Evolutionary conservation across 129 eudicot genomes (phyloP).

Genomic region (Calendula officinalis): DNA sequence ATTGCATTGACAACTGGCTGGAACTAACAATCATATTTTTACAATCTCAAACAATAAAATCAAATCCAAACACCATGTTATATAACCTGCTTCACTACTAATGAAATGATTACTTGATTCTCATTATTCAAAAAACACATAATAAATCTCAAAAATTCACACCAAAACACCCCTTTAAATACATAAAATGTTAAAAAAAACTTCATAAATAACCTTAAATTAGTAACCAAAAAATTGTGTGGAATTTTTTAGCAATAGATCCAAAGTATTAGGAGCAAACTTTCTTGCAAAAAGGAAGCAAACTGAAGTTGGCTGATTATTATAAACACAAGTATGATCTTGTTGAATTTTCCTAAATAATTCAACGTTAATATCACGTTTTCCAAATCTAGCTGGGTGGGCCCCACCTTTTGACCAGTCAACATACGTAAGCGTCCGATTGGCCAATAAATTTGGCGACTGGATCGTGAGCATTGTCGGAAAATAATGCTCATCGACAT

Average conservation of each 20-base stretch:
- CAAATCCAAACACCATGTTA: too few species aligned
- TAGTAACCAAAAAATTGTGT: slow-evolving; percentile 55
- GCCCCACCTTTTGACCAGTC: slow-evolving; percentile 87
- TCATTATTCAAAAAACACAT: background rate
- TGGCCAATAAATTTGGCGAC: slow-evolving; percentile 53
- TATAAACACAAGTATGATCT: slow-evolving; percentile 44
- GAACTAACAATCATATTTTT: too few species aligned
- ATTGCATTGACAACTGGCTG: too few species aligned
- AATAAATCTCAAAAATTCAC: background rate
- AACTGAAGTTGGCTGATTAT: slow-evolving; percentile 41
- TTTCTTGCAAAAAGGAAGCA: slow-evolving; percentile 84
- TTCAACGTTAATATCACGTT: slow-evolving; percentile 32
- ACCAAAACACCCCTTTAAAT: background rate
- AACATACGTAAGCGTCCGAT: slow-evolving; percentile 66
- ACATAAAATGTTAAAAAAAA: background rate
- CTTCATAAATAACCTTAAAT: slow-evolving; percentile 23
- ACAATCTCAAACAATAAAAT: too few species aligned
- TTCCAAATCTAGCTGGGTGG: slow-evolving; percentile 74
- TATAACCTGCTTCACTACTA: too few species aligned
- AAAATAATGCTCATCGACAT: slow-evolving; percentile 82
- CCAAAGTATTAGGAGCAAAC: slow-evolving; percentile 76
- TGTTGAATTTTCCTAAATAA: slow-evolving; percentile 43
- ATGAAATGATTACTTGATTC: too few species aligned
- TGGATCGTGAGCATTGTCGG: slow-evolving; percentile 67
- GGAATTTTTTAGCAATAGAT: slow-evolving; percentile 48